Evolutionary conservation across 2,329 filamentous ascomycete genomes (phyloP).

Genomic region (Aureobasidium musti): DNA sequence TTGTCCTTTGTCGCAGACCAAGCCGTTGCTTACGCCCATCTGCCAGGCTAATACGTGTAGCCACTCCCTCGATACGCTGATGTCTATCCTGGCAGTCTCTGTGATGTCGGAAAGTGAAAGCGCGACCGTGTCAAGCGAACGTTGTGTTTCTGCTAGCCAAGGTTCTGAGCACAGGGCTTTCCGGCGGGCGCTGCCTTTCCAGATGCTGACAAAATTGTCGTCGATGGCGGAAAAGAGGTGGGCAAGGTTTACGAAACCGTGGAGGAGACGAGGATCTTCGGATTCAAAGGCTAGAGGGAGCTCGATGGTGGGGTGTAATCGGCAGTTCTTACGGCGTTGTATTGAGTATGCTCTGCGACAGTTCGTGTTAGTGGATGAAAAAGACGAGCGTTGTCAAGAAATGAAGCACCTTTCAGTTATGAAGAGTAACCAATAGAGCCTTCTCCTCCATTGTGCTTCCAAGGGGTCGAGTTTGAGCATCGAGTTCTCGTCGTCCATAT

Average conservation of each 20-base stretch:
- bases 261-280: conserved; percentile 41
- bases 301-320: conserved; percentile 38
- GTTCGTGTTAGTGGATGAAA: background rate
- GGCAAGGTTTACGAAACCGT: conserved; percentile 42
- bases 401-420: conserved; percentile 38
- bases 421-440: conserved; percentile 44
- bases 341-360: conserved; percentile 41
- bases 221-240: conserved; percentile 43
- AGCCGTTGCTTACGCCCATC: conserved; percentile 43
- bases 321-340: conserved; percentile 40
- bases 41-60: conserved; percentile 44
- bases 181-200: conserved; percentile 39
- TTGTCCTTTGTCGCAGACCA: conserved; percentile 41
- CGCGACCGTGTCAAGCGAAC: conserved; percentile 40
- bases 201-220: conserved; percentile 42
- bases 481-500: conserved; percentile 40
- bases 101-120: conserved; percentile 37
- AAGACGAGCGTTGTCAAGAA: background rate
- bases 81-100: conserved; percentile 43
- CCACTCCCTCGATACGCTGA: conserved; percentile 42
- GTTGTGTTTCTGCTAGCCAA: conserved; percentile 42
- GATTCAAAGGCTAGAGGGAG: conserved; percentile 40
- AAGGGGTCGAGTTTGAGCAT: conserved; percentile 39
- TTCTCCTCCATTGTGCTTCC: conserved; percentile 41
- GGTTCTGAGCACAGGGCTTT: conserved; percentile 41